Percentiles rank a stretch among this genome's conserved stretches.
phyloP scores from a whole-genome alignment of 768 basidiomycete species.

The Rubroboletus pulcherrimus region DNA sequence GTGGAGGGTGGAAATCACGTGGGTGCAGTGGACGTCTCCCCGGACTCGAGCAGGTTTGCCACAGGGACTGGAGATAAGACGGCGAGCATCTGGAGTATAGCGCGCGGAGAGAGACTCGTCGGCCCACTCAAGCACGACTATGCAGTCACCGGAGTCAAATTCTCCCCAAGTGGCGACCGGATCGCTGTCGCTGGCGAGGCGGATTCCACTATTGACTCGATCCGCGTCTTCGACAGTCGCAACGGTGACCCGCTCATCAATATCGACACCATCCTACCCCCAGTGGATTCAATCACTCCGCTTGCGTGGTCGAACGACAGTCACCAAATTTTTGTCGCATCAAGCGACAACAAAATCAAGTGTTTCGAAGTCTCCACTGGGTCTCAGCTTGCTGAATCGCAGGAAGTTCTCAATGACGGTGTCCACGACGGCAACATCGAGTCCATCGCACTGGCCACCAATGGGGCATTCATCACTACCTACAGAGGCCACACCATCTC shows the following conservation, averaged over 20 bases:
- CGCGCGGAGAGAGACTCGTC: not conserved
- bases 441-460: too few species aligned
- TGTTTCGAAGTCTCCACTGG: not conserved
- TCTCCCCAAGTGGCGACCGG: not conserved
- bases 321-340: not conserved
- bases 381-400: not conserved
- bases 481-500: not conserved
- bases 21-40: not conserved
- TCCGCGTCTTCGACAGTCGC: not conserved
- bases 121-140: not conserved
- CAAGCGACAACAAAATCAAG: not conserved
- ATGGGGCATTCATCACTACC: too few species aligned
- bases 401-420: not conserved
- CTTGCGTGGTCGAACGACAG: not conserved
- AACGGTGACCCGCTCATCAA: not conserved
- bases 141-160: not conserved
- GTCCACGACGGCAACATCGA: too few species aligned
- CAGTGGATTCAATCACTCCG: not conserved
- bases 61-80: rapidly evolving
- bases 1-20: not conserved
- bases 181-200: not conserved
- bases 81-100: not conserved
- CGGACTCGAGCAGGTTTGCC: not conserved
- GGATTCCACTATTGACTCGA: not conserved
- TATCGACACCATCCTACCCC: not conserved